Conservation (phyloP, 2,329 filamentous ascomycete species). For the Biscogniauxia sp. region DNA sequence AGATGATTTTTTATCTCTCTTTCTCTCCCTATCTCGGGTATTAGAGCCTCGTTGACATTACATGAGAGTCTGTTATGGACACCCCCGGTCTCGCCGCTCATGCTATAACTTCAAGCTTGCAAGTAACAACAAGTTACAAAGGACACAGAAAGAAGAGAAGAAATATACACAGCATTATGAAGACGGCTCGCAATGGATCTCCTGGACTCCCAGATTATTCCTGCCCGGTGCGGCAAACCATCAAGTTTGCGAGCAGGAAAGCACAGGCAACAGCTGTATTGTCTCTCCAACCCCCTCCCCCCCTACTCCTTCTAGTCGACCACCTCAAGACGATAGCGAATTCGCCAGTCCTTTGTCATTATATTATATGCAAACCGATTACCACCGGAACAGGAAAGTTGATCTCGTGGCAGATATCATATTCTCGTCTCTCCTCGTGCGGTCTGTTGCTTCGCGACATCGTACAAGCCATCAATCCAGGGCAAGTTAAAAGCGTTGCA, state of each 20-base stretch:
- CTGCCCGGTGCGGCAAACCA: slow-evolving; percentile 13
- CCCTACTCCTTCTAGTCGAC: slow-evolving; percentile 4
- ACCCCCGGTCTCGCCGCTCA: slow-evolving; percentile 8
- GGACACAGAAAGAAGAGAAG: slow-evolving; percentile 15
- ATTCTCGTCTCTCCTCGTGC: slow-evolving; percentile 19
- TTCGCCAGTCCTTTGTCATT: slow-evolving; percentile 12
- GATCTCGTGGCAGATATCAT: slow-evolving; percentile 16
- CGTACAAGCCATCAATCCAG: slow-evolving; percentile 17
- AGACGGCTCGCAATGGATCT: slow-evolving; percentile 11
- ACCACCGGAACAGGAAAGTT: slow-evolving; percentile 13
- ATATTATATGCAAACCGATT: slow-evolving; percentile 22
- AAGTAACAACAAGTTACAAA: slow-evolving; percentile 11
- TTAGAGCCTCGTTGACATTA: neutral
- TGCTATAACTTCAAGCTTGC: slow-evolving; percentile 12
- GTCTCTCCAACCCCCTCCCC: slow-evolving; percentile 1
- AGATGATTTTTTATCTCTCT: neutral
- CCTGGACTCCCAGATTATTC: slow-evolving; percentile 15
- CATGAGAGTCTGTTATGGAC: neutral
- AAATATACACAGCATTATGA: slow-evolving; percentile 22
- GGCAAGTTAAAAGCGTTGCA: slow-evolving; percentile 17
- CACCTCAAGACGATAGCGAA: slow-evolving; percentile 6
- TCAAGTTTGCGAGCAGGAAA: slow-evolving; percentile 14
- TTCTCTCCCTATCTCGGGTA: neutral
- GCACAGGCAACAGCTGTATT: slow-evolving; percentile 8
- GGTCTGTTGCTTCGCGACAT: slow-evolving; percentile 24